A percentile compares a stretch with the other conserved stretches of the same genome.
These are phyloP conservation scores for Boletellus emodensis DNA, from an alignment of 768 basidiomycete genomes.

Conservation along the genomic window DNA sequence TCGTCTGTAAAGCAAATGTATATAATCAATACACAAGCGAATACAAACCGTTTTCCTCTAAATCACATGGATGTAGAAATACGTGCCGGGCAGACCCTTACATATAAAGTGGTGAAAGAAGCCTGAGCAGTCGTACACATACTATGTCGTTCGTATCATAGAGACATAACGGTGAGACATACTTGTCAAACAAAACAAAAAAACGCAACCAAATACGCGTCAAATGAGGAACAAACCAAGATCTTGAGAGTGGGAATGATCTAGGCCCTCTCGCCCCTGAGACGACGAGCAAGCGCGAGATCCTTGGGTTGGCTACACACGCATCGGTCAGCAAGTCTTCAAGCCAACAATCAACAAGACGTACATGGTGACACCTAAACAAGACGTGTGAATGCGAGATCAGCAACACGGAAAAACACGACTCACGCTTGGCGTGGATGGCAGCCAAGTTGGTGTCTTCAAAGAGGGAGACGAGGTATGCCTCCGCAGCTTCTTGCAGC, in stretches of 20 bases:
- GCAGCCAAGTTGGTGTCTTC: constrained; percentile 91
- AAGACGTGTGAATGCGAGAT: constrained; percentile 9
- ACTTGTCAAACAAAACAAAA: constrained; percentile 10
- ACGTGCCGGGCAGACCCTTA: not conserved
- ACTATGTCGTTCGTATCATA: constrained; percentile 31
- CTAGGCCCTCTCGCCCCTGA: constrained; percentile 83
- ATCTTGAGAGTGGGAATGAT: not conserved
- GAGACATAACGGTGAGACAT: constrained; percentile 13
- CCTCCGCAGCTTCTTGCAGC: constrained; percentile 89
- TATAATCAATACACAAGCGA: constrained; percentile 19
- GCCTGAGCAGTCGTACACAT: constrained; percentile 25
- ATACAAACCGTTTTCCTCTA: constrained; percentile 27
- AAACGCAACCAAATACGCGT: not conserved
- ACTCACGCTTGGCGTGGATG: constrained; percentile 78
- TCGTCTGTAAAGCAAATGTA: constrained; percentile 22
- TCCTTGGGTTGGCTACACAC: constrained; percentile 76
- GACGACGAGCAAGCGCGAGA: constrained; percentile 80
- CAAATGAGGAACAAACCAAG: not conserved
- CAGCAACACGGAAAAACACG: not conserved
- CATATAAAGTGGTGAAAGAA: not conserved
- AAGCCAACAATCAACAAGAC: constrained; percentile 10
- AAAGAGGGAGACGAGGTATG: constrained; percentile 81
- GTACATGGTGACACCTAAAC: constrained; percentile 53
- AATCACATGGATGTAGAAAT: not conserved
- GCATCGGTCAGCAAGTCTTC: constrained; percentile 14